Base-by-base conservation (phyloP, 2,329 filamentous ascomycete genomes). In the Trichoderma aggressivum region DNA sequence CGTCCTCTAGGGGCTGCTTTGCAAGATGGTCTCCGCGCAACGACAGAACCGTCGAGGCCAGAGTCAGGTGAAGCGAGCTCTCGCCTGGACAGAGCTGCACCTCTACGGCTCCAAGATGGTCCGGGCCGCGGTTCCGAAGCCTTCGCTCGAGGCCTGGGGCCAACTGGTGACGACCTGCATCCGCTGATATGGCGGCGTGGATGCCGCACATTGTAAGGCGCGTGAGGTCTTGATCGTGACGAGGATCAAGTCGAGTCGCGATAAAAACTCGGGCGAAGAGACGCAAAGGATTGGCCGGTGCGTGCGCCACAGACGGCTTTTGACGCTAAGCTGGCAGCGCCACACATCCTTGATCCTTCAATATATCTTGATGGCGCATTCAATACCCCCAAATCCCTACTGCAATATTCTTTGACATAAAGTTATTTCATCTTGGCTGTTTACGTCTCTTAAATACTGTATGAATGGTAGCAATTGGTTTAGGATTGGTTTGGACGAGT, bases 31-130 rank as follows among this genome's bases (percentile, higher is more conserved):
- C 87, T 30, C 95, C 95, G 75, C 96, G 89, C n/a, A 99, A 84
- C 5, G 94, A 90, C n/a, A 98, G 87, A 0, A 99, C 95, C 0
- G 94, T 97, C 7, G 95, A 96, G 14, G 89, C 87, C 77, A 97
- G 92, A 18, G 84, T 86, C 72, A 95, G 75, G 74, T 83, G 82
- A 72, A 85, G 78, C 24, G 75, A 68, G 43, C 61, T 21, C 14
- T 69, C 63, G n/a, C 75, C 56, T 61, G 32, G 24, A 21, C 36
- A 24, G 14, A 82, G 70, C 71, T 74, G 75, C 61, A 75, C 76
- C 70, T 81, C 76, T 24, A 82, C 77, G 34, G 84, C 81, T 47
- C 86, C 87, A 28, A 85, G 77, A 77, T 90, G 85, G 76, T 91
- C 89, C 2, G 88, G 89, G 1, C 88, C 89, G 74, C 89, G 86